Evolutionary conservation across 768 basidiomycete genomes (phyloP).

Genomic region (Hydnomerulius pinastri): DNA sequence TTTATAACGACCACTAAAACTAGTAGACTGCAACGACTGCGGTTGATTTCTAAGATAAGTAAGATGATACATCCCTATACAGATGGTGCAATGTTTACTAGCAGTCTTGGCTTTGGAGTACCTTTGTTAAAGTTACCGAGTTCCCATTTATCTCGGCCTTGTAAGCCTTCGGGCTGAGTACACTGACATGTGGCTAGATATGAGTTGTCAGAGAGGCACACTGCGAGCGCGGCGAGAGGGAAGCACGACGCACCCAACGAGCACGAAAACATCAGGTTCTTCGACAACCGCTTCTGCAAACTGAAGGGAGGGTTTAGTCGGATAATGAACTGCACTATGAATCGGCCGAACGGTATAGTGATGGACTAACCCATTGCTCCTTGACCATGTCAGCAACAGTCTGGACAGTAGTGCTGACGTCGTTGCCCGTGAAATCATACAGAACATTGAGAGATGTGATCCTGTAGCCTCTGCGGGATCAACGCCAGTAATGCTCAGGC

Average conservation of each 20-base stretch:
- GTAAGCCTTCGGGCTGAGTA: conserved; percentile 20
- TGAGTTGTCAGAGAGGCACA: not conserved
- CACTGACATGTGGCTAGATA: conserved; percentile 79
- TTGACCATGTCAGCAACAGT: conserved; percentile 73
- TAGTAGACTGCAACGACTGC: too few relatives aligned
- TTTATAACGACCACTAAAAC: too few relatives aligned
- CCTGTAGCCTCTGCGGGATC: conserved; percentile 53
- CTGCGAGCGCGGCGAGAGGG: not conserved
- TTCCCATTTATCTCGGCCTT: conserved; percentile 2
- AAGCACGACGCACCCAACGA: conserved; percentile 53
- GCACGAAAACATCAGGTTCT: conserved; percentile 80
- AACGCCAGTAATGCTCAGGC: not conserved
- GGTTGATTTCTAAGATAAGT: too few relatives aligned
- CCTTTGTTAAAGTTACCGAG: conserved; percentile 21
- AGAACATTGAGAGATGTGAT: conserved; percentile 83
- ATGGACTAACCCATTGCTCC: conserved; percentile 65
- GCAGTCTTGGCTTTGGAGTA: not conserved
- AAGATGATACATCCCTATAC: too few relatives aligned
- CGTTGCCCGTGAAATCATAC: conserved; percentile 75
- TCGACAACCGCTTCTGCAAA: conserved; percentile 78
- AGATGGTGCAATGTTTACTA: not conserved
- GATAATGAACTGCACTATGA: too few relatives aligned
- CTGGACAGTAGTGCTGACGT: conserved; percentile 73
- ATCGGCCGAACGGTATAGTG: not conserved
- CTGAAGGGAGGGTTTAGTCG: conserved; percentile 35